Percentiles rank a stretch among this genome's conserved stretches.
These are phyloP conservation scores for Rhynchospora tenuis DNA, from an alignment of 176 grass and related monocot genomes.

Conservation along the genomic window DNA sequence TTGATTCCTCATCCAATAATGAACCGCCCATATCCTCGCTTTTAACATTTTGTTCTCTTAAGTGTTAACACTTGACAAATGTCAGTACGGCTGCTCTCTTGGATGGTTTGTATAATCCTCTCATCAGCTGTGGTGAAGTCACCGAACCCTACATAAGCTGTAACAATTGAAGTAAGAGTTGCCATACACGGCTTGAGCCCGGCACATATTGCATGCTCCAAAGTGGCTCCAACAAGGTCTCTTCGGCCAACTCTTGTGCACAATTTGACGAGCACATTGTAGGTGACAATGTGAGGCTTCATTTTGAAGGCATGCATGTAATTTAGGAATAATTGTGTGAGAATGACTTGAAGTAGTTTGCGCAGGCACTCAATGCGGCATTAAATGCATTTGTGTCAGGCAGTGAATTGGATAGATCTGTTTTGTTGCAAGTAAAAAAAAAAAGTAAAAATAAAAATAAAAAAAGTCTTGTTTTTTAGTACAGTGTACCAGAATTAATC, in stretches of 20 bases:
- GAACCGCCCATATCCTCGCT: no score
- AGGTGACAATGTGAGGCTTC: conserved; percentile 51
- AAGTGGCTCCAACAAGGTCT: conserved; percentile 50
- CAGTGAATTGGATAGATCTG: conserved; percentile 10
- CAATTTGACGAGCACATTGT: conserved; percentile 86
- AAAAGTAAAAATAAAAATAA: no score
- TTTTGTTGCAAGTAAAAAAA: no score
- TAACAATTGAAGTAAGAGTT: conserved; percentile 78
- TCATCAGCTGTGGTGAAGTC: no score
- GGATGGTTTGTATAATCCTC: no score
- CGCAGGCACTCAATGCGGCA: conserved; percentile 62
- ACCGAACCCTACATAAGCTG: no score
- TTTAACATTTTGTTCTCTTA: no score
- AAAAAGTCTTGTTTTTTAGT: not conserved
- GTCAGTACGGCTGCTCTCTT: no score
- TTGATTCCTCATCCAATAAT: no score
- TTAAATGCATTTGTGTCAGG: conserved; percentile 87
- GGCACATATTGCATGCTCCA: conserved; percentile 31
- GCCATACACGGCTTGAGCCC: conserved; percentile 46
- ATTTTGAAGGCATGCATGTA: conserved; percentile 37
- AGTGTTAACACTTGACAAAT: no score
- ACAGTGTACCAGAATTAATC: not conserved
- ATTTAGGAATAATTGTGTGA: conserved; percentile 51
- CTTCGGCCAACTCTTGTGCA: conserved; percentile 51
- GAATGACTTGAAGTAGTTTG: conserved; percentile 56